These are phyloP conservation scores for Phaffia australis DNA, from an alignment of 768 basidiomycete species.

Conservation along the genomic window DNA sequence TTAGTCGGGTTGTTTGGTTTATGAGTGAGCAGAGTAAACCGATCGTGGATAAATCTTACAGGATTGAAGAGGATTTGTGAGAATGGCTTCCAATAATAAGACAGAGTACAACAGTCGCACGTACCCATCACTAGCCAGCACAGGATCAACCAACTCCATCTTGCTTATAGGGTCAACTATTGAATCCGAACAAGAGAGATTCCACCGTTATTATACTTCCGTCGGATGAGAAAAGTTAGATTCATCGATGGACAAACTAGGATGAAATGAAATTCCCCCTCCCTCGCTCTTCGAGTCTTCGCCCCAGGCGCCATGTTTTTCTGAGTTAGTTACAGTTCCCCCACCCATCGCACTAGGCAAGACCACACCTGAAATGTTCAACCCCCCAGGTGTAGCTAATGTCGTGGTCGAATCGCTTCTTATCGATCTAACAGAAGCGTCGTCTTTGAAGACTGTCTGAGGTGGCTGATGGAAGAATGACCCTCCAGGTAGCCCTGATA, in stretches of 20 bases:
- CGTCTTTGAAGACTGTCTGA: neutral
- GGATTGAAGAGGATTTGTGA: neutral
- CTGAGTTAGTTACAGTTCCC: neutral
- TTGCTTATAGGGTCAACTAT: conserved; percentile 22
- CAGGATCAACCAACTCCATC: conserved; percentile 24
- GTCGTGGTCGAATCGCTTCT: conserved; percentile 10
- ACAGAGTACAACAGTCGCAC: neutral
- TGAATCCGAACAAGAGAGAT: neutral
- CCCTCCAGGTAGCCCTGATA: neutral
- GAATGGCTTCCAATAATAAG: neutral
- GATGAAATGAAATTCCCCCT: conserved; percentile 24
- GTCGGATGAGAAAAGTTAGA: too few species aligned
- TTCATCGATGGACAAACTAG: neutral
- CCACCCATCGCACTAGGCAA: conserved; percentile 5
- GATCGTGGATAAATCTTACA: conserved; percentile 4
- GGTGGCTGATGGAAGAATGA: neutral
- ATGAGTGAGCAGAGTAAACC: conserved; percentile 11
- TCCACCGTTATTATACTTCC: neutral
- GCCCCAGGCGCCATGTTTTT: neutral
- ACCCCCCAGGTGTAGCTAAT: neutral
- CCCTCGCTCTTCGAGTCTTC: conserved; percentile 20
- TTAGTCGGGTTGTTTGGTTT: conserved; percentile 8
- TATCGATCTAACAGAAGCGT: conserved; percentile 11
- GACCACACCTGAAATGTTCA: neutral
- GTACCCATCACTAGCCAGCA: conserved; percentile 17